Evolutionary conservation across 2,329 filamentous ascomycete genomes (phyloP), one percentile per base, ranked within the genome.

Genomic region (Cordyceps cateniannulata): DNA sequence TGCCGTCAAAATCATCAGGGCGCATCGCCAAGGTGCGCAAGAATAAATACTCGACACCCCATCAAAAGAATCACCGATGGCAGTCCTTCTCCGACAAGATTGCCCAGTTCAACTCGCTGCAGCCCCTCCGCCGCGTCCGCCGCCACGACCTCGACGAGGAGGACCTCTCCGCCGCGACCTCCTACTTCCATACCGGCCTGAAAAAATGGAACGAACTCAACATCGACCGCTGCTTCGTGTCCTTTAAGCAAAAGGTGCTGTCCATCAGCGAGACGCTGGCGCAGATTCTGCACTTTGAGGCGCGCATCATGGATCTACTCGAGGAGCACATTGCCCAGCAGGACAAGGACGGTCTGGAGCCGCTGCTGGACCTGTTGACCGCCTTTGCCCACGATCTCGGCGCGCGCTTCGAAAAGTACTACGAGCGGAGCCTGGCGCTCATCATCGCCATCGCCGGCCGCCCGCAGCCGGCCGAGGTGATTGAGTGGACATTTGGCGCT

Each of bases 401-500:
- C 55, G 81, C 83, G 20, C 83, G 87, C 52, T 99, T 99, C 69
- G 93, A 97, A 75, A 91, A 89, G 69, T 86, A 96, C 73, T 98
- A 96, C 72, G 82, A 85, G 50, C 82, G 84, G 56, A 86, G 89
- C 27, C 84, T 99, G 62, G 83, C 80, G 59, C 78, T 96, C 59
- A 85, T 99, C 59, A 84, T 90, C 44, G 85, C 85, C 18, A 83
- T 98, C 65, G 93, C 92, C 12, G 87, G 87, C 59, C 89, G 85
- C 67, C 85, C 90, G 58, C 82, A 89, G 61, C 88, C 90, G 69
- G 87, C 90, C 27, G 90, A 93, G 64, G 92, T 96, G n/a, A 90
- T 98, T 55, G 95, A 99, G 76, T 98, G 93, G 93, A 93, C 91
- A 55, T 99, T 99, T 75, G 91, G 88, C 14, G 93, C 91, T 67